Conservation (phyloP, 495 filamentous ascomycete genomes). For the Neurospora sp. region DNA sequence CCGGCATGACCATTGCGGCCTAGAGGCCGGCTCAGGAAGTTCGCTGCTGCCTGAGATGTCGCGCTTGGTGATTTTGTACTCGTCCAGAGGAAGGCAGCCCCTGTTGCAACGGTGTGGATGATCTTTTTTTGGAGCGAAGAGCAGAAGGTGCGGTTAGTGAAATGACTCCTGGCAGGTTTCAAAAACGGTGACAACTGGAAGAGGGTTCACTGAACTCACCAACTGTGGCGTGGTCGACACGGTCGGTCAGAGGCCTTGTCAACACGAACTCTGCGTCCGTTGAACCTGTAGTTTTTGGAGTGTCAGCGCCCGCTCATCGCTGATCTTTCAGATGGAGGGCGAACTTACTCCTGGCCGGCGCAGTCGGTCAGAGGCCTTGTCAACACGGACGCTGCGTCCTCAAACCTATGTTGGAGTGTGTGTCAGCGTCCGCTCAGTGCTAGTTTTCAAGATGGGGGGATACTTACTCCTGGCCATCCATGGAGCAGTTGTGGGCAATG, state of each 20-base stretch:
- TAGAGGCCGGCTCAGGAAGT: too few relatives aligned
- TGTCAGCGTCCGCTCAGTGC: not conserved
- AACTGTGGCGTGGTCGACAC: not conserved
- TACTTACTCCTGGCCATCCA: not conserved
- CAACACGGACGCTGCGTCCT: not conserved
- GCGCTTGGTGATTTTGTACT: too few relatives aligned
- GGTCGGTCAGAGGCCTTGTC: not conserved
- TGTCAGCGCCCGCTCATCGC: too few relatives aligned
- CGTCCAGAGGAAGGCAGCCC: too few relatives aligned
- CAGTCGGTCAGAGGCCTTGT: not conserved
- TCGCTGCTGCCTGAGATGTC: too few relatives aligned
- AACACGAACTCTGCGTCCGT: not conserved
- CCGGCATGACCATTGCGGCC: conserved; percentile 5
- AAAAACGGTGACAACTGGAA: not conserved
- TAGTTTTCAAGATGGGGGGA: not conserved
- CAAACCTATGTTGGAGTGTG: not conserved
- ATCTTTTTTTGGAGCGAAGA: not conserved
- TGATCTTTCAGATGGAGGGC: too few relatives aligned
- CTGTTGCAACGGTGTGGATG: too few relatives aligned
- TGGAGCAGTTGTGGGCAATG: conserved; percentile 85
- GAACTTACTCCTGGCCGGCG: not conserved
- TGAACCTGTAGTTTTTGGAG: too few relatives aligned
- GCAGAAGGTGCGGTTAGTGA: not conserved
- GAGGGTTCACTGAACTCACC: not conserved
- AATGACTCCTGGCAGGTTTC: too few relatives aligned